Evolutionary conservation across 2,329 filamentous ascomycete species (phyloP), one percentile per base, ranked within the genome.

Genomic region (Arthrinium puccinioides): DNA sequence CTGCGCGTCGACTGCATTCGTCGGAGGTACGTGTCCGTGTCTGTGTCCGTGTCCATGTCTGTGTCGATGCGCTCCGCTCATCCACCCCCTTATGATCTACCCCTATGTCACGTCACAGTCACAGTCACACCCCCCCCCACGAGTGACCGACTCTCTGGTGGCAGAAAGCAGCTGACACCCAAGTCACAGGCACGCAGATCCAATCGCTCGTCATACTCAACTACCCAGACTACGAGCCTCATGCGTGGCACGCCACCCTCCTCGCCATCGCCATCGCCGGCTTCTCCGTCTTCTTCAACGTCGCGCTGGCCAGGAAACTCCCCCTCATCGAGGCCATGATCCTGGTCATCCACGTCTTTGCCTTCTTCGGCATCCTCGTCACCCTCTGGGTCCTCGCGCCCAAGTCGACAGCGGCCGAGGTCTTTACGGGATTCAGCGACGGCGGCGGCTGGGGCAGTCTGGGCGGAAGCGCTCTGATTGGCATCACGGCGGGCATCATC

Each of bases 381-480:
- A 51, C 54, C 1, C 56, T 71, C 14, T 50, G 51, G 25, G 51
- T 54, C 2, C 53, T 61, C 36, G 53, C 57, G 2, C 53, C 59
- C 14, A 53, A 50, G 5, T 46, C 49, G 38, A 18, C 48, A 13
- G 51, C 56, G n/a, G 48, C 55, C 9, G 64, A 64, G 16, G 69
- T 73, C 15, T 73, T 72, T 37, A 55, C 55, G 26, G 61, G 55
- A 1, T 72, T 69, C 50, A 52, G 62, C 16, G 72, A 73, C 43
- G 57, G 66, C 4, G 70, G 67, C 0, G 67, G 63, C 9, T 74
- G 70, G 69, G 46, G 56, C 10, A 62, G 59, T 19, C 60, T 63
- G 20, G 63, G 61, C 1, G 58, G 67, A 18, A 64, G 63, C 19
- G 67, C 69, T 40, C 63, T 71, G 30, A 63, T 69, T 0, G 67